These are phyloP conservation scores for Cetraspora pellucida DNA, from an alignment of 192 early-diverging fungal species.

Conservation along the genomic window DNA sequence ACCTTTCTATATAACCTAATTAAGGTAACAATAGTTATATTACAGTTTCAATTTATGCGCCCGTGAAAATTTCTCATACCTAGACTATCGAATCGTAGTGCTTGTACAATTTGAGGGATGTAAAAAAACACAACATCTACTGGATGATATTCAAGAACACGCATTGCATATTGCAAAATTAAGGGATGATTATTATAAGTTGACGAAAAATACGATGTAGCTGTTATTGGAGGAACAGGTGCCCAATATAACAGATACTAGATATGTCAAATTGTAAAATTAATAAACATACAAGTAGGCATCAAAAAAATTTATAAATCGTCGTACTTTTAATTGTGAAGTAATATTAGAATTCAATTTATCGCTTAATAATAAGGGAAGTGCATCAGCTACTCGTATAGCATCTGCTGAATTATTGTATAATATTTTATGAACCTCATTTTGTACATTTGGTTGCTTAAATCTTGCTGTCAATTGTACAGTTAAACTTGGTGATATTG, in stretches of 20 bases:
- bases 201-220: constrained; percentile 78
- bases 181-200: constrained; percentile 77
- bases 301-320: constrained; percentile 23
- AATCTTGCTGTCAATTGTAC: constrained; percentile 79
- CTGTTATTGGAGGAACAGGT: constrained; percentile 87
- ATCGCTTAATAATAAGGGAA: constrained; percentile 74
- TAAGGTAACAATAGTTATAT: not conserved
- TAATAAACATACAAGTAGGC: constrained; percentile 24
- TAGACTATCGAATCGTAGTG: constrained; percentile 81
- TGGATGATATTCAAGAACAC: constrained; percentile 85
- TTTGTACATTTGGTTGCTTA: constrained; percentile 65
- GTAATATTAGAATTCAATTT: constrained; percentile 40
- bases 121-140: constrained; percentile 98
- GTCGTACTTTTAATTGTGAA: constrained; percentile 39
- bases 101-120: constrained; percentile 97
- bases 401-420: constrained; percentile 65
- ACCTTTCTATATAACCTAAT: constrained; percentile 90
- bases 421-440: constrained; percentile 67
- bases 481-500: constrained; percentile 77
- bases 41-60: not conserved
- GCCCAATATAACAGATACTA: constrained; percentile 88
- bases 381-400: constrained; percentile 71
- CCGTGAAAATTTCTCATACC: not conserved
- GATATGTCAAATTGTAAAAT: not conserved
- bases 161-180: constrained; percentile 93